phyloP scores from a whole-genome alignment of 2,329 filamentous ascomycete species.

The Penicillium hordei region DNA sequence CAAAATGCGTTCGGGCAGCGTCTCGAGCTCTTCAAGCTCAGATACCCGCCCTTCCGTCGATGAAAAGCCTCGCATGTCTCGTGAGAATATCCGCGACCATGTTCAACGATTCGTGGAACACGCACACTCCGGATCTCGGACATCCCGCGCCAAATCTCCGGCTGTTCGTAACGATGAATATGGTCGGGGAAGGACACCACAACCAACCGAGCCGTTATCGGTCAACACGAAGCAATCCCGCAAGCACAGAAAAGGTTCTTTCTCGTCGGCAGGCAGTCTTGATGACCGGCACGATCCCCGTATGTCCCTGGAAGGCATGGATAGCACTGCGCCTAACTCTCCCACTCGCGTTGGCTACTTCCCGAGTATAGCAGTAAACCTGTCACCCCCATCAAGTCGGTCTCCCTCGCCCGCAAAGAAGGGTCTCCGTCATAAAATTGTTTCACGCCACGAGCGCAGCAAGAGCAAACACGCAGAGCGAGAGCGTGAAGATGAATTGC shows the following conservation, averaged over 20 bases:
- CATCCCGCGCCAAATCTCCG: slow-evolving; percentile 13
- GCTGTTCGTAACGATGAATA: not conserved
- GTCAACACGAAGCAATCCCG: slow-evolving; percentile 7
- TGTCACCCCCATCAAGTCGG: slow-evolving; percentile 64
- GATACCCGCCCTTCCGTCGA: slow-evolving; percentile 15
- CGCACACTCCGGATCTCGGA: slow-evolving; percentile 7
- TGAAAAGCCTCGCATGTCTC: slow-evolving; percentile 13
- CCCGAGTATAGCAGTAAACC: slow-evolving; percentile 60
- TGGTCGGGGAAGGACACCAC: slow-evolving; percentile 8
- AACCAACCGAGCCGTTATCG: slow-evolving; percentile 5
- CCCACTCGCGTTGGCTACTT: slow-evolving; percentile 48
- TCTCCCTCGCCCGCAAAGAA: slow-evolving; percentile 64
- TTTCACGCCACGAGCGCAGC: slow-evolving; percentile 40
- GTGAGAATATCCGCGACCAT: slow-evolving; percentile 5
- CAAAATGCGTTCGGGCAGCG: slow-evolving; percentile 52
- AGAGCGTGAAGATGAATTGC: slow-evolving; percentile 20
- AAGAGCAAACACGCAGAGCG: slow-evolving; percentile 42
- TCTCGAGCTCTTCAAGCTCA: slow-evolving; percentile 60
- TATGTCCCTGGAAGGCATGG: slow-evolving; percentile 46
- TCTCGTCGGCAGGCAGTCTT: slow-evolving; percentile 55
- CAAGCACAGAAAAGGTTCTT: slow-evolving; percentile 53
- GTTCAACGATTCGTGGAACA: slow-evolving; percentile 9
- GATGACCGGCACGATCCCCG: slow-evolving; percentile 34
- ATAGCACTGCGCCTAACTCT: slow-evolving; percentile 46
- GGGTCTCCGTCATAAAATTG: slow-evolving; percentile 47